phyloP scores from a whole-genome alignment of 169 alveolate genomes.

The Besnoitia besnoiti region DNA sequence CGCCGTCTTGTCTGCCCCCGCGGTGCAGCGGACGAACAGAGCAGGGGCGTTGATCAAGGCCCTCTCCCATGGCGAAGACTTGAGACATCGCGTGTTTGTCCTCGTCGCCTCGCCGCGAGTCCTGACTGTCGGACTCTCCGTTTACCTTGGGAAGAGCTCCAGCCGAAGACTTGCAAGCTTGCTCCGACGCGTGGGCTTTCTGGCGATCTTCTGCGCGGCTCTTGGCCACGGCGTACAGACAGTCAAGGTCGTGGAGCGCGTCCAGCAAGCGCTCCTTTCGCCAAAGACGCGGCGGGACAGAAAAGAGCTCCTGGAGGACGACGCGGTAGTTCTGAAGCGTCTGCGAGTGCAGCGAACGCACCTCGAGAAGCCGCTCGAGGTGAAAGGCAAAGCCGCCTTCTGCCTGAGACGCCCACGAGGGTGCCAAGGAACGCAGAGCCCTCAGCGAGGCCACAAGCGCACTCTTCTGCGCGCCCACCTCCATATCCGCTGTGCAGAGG shows the following conservation, averaged over 20 bases:
- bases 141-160: too few relatives aligned
- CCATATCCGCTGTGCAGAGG: conserved; percentile 60
- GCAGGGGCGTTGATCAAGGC: not conserved
- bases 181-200: not conserved
- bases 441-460: conserved; percentile 48
- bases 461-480: conserved; percentile 64
- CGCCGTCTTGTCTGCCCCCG: not conserved
- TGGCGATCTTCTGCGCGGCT: not conserved
- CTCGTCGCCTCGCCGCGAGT: not conserved
- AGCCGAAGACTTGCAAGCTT: not conserved
- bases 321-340: conserved; percentile 59
- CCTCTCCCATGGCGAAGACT: not conserved
- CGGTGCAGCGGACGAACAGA: not conserved
- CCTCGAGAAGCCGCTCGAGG: conserved; percentile 40
- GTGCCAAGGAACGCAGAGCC: conserved; percentile 66
- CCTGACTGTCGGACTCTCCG: not conserved
- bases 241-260: conserved; percentile 63
- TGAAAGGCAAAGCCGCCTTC: conserved; percentile 64
- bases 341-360: conserved; percentile 47
- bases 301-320: conserved; percentile 52
- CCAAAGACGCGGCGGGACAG: conserved; percentile 63
- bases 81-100: not conserved
- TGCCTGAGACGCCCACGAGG: conserved; percentile 64
- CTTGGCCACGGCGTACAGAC: conserved; percentile 9
- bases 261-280: conserved; percentile 61